Percentiles rank a stretch among this genome's conserved stretches.
Evolutionary conservation across 306 rosid genomes (phyloP).

Genomic region (Mucuna pruriens): DNA sequence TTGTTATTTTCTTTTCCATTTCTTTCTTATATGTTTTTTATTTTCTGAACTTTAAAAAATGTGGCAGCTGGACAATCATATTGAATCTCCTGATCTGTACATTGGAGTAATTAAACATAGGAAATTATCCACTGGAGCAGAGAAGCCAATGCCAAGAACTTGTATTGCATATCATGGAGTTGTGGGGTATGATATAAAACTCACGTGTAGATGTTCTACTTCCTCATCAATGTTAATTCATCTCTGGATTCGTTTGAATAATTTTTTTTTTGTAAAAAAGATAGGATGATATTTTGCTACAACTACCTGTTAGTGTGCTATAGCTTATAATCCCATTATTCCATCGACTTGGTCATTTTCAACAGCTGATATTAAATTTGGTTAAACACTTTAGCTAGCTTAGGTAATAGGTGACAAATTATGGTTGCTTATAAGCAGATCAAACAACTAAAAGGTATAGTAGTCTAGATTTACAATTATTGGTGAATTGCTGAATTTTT

Average conservation of each 20-base stretch:
- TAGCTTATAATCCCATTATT: not conserved
- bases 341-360: slow-evolving; percentile 10
- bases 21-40: slow-evolving; percentile 7
- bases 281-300: not conserved
- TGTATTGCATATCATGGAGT: slow-evolving; percentile 67
- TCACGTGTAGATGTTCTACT: slow-evolving; percentile 22
- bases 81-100: slow-evolving; percentile 67
- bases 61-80: slow-evolving; percentile 63
- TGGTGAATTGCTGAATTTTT: not conserved
- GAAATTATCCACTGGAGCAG: slow-evolving; percentile 56
- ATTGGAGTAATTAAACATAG: slow-evolving; percentile 71
- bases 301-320: slow-evolving; percentile 1
- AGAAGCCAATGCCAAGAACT: slow-evolving; percentile 57
- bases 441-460: not conserved
- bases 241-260: not conserved
- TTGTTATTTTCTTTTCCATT: not conserved
- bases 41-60: slow-evolving; percentile 22
- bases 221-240: not conserved
- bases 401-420: not conserved
- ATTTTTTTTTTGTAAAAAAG: not conserved
- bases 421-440: not conserved
- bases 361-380: not conserved
- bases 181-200: slow-evolving; percentile 59
- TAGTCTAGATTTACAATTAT: not conserved
- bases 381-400: not conserved